Evolutionary conservation across 306 rosid genomes (phyloP).

Genomic region (Astragalus membranaceus): DNA sequence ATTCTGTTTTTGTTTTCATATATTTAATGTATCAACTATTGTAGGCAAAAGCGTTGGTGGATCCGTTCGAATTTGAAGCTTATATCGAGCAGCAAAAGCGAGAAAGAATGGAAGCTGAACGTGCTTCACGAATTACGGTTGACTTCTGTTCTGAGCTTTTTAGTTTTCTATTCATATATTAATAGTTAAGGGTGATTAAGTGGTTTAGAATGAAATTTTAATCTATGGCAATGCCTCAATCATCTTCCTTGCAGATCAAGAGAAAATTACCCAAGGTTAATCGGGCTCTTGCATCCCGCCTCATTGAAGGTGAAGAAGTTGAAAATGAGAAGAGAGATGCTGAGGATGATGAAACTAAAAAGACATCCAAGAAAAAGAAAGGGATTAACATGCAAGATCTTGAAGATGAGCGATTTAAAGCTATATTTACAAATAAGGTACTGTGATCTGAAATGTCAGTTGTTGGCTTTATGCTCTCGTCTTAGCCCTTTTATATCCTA

Average conservation of each 20-base stretch:
- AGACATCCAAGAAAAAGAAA: conserved; percentile 73
- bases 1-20: conserved; percentile 7
- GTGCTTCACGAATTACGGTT: conserved; percentile 74
- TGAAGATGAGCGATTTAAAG: conserved; percentile 64
- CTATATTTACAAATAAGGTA: conserved; percentile 61
- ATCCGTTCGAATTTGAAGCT: conserved; percentile 58
- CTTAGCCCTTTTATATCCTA: background rate
- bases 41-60: conserved; percentile 72
- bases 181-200: background rate
- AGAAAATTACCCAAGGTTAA: conserved; percentile 80
- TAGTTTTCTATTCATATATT: background rate
- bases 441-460: conserved; percentile 8
- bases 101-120: conserved; percentile 71
- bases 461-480: background rate
- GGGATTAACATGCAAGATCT: conserved; percentile 43
- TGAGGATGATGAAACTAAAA: conserved; percentile 45
- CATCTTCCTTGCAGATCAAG: conserved; percentile 49
- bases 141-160: conserved; percentile 8
- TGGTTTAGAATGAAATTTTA: conserved; percentile 9
- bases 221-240: conserved; percentile 21
- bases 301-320: conserved; percentile 53
- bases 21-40: conserved; percentile 14
- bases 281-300: conserved; percentile 55
- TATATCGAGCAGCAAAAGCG: conserved; percentile 56
- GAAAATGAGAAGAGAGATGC: conserved; percentile 46